Conservation (phyloP, 2,329 filamentous ascomycete species). For the Calonectria crousiana region DNA sequence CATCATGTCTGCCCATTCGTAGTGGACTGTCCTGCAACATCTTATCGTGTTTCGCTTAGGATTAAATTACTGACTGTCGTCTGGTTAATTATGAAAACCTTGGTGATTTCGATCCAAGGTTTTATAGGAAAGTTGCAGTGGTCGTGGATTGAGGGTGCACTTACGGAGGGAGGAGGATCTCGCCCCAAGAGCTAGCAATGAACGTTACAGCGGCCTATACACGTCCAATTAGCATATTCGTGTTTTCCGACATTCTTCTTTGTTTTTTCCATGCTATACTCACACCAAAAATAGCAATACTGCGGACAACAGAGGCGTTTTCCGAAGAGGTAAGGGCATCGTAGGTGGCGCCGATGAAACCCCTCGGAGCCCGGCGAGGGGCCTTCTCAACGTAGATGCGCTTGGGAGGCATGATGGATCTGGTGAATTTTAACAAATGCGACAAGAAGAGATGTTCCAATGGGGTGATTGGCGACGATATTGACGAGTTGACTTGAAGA, state of each 20-base stretch:
- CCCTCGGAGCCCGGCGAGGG: slow-evolving; percentile 56
- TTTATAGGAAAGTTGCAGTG: neutral
- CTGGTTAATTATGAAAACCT: slow-evolving; percentile 22
- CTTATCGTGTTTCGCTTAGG: slow-evolving; percentile 16
- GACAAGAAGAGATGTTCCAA: neutral
- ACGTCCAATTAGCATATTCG: slow-evolving; percentile 13
- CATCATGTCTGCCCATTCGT: neutral
- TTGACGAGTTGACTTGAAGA: slow-evolving; percentile 9
- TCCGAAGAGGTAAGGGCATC: slow-evolving; percentile 73
- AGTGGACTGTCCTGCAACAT: neutral
- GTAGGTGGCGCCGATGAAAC: slow-evolving; percentile 71
- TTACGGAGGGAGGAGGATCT: slow-evolving; percentile 75
- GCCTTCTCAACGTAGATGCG: slow-evolving; percentile 65
- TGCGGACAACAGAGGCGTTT: slow-evolving; percentile 77
- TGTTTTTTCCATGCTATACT: slow-evolving; percentile 46
- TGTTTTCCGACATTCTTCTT: neutral
- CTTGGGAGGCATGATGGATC: slow-evolving; percentile 72
- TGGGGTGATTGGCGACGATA: neutral
- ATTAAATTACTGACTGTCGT: slow-evolving; percentile 41
- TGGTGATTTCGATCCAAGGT: neutral
- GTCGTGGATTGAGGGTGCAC: slow-evolving; percentile 36
- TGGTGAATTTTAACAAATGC: neutral
- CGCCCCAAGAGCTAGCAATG: slow-evolving; percentile 75
- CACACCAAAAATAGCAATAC: slow-evolving; percentile 77
- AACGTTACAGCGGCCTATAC: slow-evolving; percentile 73